These are phyloP conservation scores for Microglena sp. DNA, from an alignment of 139 green algal genomes.

Conservation along the genomic window DNA sequence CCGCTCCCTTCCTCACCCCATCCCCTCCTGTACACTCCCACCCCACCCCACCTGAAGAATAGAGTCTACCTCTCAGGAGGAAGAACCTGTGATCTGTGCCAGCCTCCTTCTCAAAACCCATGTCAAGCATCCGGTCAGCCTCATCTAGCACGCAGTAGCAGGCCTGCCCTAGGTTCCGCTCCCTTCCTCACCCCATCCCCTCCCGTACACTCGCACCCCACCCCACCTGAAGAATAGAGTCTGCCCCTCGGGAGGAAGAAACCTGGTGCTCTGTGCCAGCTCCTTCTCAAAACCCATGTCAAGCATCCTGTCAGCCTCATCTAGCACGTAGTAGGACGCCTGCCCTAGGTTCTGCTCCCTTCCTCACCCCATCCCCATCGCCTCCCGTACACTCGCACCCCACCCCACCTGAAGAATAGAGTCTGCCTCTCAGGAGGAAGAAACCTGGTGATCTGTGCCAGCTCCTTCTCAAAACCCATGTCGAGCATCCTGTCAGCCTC, in stretches of 20 bases:
- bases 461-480: conserved; percentile 82
- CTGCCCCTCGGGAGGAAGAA: conserved; percentile 42
- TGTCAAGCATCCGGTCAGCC: conserved; percentile 89
- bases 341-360: no score
- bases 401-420: conserved; percentile 67
- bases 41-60: conserved; percentile 69
- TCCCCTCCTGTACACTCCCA: no score
- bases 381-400: neutral
- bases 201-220: no score
- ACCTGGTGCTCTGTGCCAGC: conserved; percentile 7
- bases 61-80: conserved; percentile 53
- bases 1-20: no score
- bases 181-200: conserved; percentile 12
- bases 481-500: conserved; percentile 90
- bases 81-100: conserved; percentile 6
- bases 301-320: conserved; percentile 89
- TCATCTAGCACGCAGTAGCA: conserved; percentile 90
- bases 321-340: conserved; percentile 74
- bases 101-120: conserved; percentile 73
- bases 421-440: conserved; percentile 53
- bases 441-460: conserved; percentile 6
- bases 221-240: conserved; percentile 72
- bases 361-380: neutral
- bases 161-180: no score
- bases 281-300: conserved; percentile 87